A percentile compares a stretch with the other conserved stretches of the same genome.
phyloP scores from a whole-genome alignment of 352 stramenopile species.

The Thraustochytrium sp. region DNA sequence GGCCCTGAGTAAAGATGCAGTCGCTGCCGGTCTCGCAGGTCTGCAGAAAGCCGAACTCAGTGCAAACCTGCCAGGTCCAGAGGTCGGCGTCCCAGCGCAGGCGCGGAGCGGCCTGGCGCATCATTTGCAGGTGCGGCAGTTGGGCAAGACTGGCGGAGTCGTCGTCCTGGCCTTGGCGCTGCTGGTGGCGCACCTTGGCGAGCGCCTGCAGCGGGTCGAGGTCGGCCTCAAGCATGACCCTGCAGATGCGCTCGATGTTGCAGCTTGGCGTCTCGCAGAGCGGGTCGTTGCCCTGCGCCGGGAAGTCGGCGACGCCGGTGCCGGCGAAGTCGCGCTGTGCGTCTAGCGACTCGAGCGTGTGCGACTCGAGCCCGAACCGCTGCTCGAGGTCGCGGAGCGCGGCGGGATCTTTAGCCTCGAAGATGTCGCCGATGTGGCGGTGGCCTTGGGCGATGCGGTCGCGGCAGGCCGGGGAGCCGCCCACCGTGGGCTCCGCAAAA shows the following conservation, averaged over 20 bases:
- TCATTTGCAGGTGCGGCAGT: constrained; percentile 44
- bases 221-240: constrained; percentile 48
- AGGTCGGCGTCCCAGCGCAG: constrained; percentile 51
- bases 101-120: constrained; percentile 45
- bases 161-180: not conserved
- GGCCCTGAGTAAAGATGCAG: constrained; percentile 64
- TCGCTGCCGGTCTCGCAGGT: constrained; percentile 61
- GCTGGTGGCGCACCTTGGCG: constrained; percentile 49
- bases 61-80: constrained; percentile 76
- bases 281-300: constrained; percentile 67
- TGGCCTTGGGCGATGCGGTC: not conserved
- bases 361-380: constrained; percentile 59
- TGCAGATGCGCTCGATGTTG: constrained; percentile 62
- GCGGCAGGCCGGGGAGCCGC: constrained; percentile 28
- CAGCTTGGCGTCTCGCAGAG: constrained; percentile 58
- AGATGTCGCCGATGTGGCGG: constrained; percentile 18
- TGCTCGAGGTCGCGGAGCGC: constrained; percentile 47
- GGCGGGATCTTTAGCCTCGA: not conserved
- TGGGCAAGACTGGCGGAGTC: no score
- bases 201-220: constrained; percentile 43
- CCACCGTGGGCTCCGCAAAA: not conserved
- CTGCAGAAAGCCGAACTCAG: constrained; percentile 76
- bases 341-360: constrained; percentile 48
- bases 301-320: constrained; percentile 61
- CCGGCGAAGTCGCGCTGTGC: constrained; percentile 59